Evolutionary conservation across 352 stramenopile genomes (phyloP).

Genomic region (Globisporangium alternatum): DNA sequence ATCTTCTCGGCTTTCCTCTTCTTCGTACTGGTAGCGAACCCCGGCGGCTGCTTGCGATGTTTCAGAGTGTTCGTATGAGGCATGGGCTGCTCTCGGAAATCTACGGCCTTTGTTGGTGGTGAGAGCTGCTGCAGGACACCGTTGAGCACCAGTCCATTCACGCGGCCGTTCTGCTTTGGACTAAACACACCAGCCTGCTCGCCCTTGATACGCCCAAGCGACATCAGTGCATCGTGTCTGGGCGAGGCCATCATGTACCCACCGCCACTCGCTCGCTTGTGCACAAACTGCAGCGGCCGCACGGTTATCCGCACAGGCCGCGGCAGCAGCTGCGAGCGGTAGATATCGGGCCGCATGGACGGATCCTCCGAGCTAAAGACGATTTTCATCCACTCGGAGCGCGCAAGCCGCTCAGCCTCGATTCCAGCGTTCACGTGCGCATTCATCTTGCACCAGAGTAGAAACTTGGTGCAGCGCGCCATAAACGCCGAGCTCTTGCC

Average conservation of each 20-base stretch:
- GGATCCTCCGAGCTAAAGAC: conserved; percentile 49
- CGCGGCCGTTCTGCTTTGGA: background rate
- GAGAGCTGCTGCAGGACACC: background rate
- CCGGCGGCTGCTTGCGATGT: conserved; percentile 9
- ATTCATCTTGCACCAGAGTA: conserved; percentile 56
- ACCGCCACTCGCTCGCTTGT: conserved; percentile 19
- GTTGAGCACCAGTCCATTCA: background rate
- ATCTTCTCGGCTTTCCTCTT: conserved; percentile 15
- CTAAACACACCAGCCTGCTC: background rate
- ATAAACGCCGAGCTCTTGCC: conserved; percentile 28
- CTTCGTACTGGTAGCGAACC: background rate
- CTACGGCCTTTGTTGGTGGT: background rate
- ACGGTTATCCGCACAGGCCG: conserved; percentile 63
- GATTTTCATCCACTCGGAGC: conserved; percentile 83
- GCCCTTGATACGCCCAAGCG: conserved; percentile 1
- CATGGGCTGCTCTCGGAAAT: background rate
- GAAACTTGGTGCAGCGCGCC: conserved; percentile 40
- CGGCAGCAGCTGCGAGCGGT: conserved; percentile 41
- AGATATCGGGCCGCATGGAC: conserved; percentile 17
- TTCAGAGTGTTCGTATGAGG: background rate
- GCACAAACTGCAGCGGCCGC: conserved; percentile 40
- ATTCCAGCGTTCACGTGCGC: conserved; percentile 32
- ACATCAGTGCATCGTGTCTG: background rate
- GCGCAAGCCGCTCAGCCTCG: conserved; percentile 32
- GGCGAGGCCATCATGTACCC: background rate